Evolutionary conservation across 495 filamentous ascomycete species (phyloP), one percentile per base, ranked within the genome.

Genomic region (Penicillium verhagenii): DNA sequence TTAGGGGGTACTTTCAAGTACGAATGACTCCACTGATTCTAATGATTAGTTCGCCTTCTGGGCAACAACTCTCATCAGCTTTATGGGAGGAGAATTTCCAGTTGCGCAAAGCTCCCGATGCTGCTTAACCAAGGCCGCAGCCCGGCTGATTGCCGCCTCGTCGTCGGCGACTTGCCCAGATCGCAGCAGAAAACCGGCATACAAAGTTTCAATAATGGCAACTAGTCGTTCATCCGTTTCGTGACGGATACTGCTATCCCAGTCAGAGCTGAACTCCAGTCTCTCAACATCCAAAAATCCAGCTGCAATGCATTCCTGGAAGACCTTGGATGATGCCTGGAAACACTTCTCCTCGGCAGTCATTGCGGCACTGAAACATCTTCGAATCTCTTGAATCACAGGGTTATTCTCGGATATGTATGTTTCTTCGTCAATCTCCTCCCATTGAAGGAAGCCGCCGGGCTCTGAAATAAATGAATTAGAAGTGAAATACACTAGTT

Each of bases 401-500:
- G 52, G 29, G 31, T 61, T 60, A 10, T 48, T 16, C 8, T 44
- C 23, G 8, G 53, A 44, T 13, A 54, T 49, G 28, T 57, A 61
- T 1, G 57, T 54, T 47, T 46, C 47, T 35, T 54, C 44, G n/a
- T 65, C 61, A 10, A 60, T 40, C 37, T 66, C 65, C 42, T 63
- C 63, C 65, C 65, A 68, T 25, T 66, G 59, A 13, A 68, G 57
- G 43, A 43, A 58, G 4, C 65, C 65, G 18, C 59, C 65, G 26
- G 59, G 65, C 19, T 68, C 65, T 68, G 33, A 6, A n/a, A n/a
- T n/a, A n/a, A n/a, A 21, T 13, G 4, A 13, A 21, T 42, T 10
- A 42, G 38, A 3, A 21, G 21, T 3, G 26, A 20, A 10, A 28
- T 4, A 7, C 40, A 6, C 37, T 24, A 45, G 50, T 18, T 20